Percentiles rank a stretch among this genome's conserved stretches.
Evolutionary conservation across 306 rosid genomes (phyloP).

Genomic region (Ammopiptanthus mongolicus): DNA sequence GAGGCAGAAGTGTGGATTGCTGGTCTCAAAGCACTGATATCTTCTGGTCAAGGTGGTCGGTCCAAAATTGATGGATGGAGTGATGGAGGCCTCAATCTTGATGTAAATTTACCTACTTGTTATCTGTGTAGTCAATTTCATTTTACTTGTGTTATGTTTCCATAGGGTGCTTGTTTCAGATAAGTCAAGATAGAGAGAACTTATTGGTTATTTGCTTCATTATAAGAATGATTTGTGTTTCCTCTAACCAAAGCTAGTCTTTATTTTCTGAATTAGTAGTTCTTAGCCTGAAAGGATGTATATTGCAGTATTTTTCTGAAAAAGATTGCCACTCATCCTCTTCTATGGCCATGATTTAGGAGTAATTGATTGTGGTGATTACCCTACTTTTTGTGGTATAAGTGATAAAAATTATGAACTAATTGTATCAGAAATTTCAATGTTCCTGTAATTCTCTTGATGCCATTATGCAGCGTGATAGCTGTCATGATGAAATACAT

Average conservation of each 20-base stretch:
- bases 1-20: slow-evolving; percentile 97
- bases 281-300: not conserved
- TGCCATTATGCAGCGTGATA: not conserved
- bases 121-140: slow-evolving; percentile 6
- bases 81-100: slow-evolving; percentile 86
- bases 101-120: slow-evolving; percentile 53
- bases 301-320: not conserved
- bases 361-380: not conserved
- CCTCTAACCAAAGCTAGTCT: not conserved
- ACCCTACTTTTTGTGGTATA: not conserved
- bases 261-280: not conserved
- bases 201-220: not conserved
- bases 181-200: not conserved
- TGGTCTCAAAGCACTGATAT: slow-evolving; percentile 74
- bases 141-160: slow-evolving; percentile 6
- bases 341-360: not conserved
- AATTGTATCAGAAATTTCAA: not conserved
- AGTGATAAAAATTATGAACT: not conserved
- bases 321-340: not conserved
- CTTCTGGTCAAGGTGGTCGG: slow-evolving; percentile 93
- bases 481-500: slow-evolving; percentile 17
- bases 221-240: slow-evolving; percentile 6
- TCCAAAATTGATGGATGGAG: slow-evolving; percentile 98
- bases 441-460: not conserved
- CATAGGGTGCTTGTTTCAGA: not conserved